A percentile compares a stretch with the other conserved stretches of the same genome.
These are phyloP conservation scores for Aspergillus egyptiacus DNA, from an alignment of 495 filamentous ascomycete genomes.

Conservation along the genomic window DNA sequence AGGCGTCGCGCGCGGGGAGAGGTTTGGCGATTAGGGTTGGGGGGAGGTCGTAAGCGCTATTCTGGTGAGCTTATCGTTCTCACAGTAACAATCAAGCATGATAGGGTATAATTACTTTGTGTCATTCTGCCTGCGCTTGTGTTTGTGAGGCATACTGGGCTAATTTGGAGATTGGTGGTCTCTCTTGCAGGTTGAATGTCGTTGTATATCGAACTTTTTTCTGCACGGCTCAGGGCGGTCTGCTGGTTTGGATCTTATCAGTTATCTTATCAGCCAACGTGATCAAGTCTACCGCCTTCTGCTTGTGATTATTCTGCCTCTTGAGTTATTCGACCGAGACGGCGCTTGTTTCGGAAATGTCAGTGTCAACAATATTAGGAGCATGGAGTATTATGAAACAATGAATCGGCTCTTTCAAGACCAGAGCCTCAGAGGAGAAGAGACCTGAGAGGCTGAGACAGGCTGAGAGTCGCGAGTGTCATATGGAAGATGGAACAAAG, in stretches of 20 bases:
- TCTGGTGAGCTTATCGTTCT: not conserved
- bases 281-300: not conserved
- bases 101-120: slow-evolving; percentile 25
- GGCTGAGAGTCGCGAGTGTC: too few relatives aligned
- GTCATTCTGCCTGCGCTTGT: slow-evolving; percentile 56
- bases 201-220: slow-evolving; percentile 8
- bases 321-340: too few relatives aligned
- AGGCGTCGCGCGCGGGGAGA: slow-evolving; percentile 50
- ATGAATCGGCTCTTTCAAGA: too few relatives aligned
- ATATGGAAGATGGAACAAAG: too few relatives aligned
- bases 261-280: too few relatives aligned
- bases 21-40: slow-evolving; percentile 64
- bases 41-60: slow-evolving; percentile 64
- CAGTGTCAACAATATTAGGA: too few relatives aligned
- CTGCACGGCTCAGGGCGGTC: not conserved
- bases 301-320: not conserved
- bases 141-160: slow-evolving; percentile 75
- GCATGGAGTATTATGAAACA: too few relatives aligned
- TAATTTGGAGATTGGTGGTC: too few relatives aligned
- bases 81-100: not conserved
- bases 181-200: not conserved
- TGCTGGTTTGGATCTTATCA: not conserved
- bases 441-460: too few relatives aligned
- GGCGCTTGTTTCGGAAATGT: too few relatives aligned
- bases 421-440: too few relatives aligned